Evolutionary conservation across 148 eudicot species (phyloP).

Genomic region (Rhododendron simsii): DNA sequence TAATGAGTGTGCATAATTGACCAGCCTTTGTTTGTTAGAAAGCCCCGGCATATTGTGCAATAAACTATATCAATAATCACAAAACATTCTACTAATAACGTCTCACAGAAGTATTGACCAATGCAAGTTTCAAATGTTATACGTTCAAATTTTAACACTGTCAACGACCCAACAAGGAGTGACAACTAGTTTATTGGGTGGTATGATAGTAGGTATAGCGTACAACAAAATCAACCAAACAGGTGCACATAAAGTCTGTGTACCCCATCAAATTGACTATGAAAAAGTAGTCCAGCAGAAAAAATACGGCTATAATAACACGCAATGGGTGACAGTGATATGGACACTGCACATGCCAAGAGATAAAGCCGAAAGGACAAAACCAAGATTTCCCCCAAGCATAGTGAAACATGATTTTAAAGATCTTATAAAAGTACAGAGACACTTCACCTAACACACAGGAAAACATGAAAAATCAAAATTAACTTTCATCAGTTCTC

Average conservation of each 20-base stretch:
- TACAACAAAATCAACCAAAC: not conserved
- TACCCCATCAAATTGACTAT: not conserved
- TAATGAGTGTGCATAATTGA: not conserved
- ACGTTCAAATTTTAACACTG: not conserved
- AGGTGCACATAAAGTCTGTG: not conserved
- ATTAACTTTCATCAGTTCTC: not conserved
- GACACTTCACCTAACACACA: not conserved
- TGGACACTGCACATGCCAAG: not conserved
- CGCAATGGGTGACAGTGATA: not conserved
- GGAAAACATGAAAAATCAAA: not conserved
- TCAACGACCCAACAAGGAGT: not conserved
- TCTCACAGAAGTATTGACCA: not conserved
- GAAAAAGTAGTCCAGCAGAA: not conserved
- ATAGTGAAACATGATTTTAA: not conserved
- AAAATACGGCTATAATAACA: not conserved
- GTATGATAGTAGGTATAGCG: not conserved
- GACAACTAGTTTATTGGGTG: not conserved
- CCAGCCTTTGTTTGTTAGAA: not conserved
- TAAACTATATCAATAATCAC: not conserved
- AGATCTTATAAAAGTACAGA: not conserved
- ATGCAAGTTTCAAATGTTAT: not conserved
- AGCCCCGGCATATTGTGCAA: not conserved
- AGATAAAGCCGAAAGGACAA: not conserved
- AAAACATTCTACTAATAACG: not conserved
- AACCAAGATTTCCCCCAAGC: not conserved